Evolutionary conservation across 1,139 yeast species (phyloP).

Genomic region (Magnusiomyces sp.): DNA sequence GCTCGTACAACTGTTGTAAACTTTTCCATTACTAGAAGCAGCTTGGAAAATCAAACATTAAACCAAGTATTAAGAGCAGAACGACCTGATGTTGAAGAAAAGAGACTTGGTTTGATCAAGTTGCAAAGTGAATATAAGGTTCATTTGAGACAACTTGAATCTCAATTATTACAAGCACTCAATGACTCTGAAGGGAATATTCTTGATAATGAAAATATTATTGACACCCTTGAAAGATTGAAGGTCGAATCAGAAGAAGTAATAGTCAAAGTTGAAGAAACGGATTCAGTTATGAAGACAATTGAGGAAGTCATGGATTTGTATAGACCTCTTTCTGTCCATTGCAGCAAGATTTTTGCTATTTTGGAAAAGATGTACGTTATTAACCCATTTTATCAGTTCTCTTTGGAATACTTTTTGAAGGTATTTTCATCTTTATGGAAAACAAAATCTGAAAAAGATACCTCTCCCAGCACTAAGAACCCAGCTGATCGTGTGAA

Average conservation of each 20-base stretch:
- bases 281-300: constrained; percentile 44
- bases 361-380: constrained; percentile 38
- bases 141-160: constrained; percentile 50
- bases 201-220: constrained; percentile 56
- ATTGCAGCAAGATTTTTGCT: constrained; percentile 44
- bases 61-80: constrained; percentile 47
- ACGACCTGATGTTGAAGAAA: constrained; percentile 59
- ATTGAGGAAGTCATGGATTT: constrained; percentile 42
- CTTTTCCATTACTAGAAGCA: constrained; percentile 61
- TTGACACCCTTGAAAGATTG: constrained; percentile 53
- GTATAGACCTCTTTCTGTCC: constrained; percentile 48
- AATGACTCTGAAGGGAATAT: constrained; percentile 53
- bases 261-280: constrained; percentile 45
- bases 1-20: constrained; percentile 59
- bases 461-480: constrained; percentile 9
- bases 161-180: constrained; percentile 50
- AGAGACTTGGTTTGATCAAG: constrained; percentile 45
- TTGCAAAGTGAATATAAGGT: constrained; percentile 55
- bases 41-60: constrained; percentile 56
- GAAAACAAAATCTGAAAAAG: constrained; percentile 7
- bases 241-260: constrained; percentile 56
- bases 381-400: constrained; percentile 47
- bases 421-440: constrained; percentile 38
- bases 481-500: constrained; percentile 20
- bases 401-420: constrained; percentile 45